Evolutionary conservation across 169 alveolate species (phyloP).

Genomic region (Eimeria necatrix): DNA sequence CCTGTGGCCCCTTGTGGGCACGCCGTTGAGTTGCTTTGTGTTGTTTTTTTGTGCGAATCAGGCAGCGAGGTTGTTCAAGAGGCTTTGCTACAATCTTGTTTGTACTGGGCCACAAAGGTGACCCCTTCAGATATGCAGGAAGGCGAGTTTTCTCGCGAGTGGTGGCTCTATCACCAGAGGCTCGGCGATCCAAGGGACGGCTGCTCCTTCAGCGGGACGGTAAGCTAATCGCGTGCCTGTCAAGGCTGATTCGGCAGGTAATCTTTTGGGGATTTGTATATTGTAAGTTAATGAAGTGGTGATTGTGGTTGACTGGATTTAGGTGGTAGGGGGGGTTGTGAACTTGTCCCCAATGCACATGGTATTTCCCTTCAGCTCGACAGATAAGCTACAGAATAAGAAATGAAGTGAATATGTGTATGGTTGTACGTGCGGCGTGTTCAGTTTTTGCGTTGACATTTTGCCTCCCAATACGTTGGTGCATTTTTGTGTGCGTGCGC

Average conservation of each 20-base stretch:
- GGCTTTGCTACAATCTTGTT: slow-evolving; percentile 55
- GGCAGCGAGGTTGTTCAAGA: slow-evolving; percentile 73
- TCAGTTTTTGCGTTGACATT: not conserved
- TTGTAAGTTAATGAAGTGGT: too few species aligned
- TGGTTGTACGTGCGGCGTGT: too few species aligned
- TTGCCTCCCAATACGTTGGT: not conserved
- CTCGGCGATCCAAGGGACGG: slow-evolving; percentile 64
- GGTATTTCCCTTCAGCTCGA: too few species aligned
- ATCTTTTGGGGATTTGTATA: too few species aligned
- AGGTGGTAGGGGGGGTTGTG: too few species aligned
- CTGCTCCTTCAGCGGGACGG: slow-evolving; percentile 66
- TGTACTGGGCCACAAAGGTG: slow-evolving; percentile 26
- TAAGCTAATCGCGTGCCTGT: not conserved
- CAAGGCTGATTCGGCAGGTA: too few species aligned
- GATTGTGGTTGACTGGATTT: too few species aligned
- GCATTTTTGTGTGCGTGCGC: not conserved
- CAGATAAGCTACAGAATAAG: too few species aligned
- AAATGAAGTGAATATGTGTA: too few species aligned
- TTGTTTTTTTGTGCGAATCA: not conserved
- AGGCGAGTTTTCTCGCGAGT: slow-evolving; percentile 61
- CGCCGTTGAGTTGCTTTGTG: not conserved
- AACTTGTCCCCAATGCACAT: too few species aligned
- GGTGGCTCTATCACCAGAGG: slow-evolving; percentile 72
- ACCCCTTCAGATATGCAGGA: slow-evolving; percentile 21
- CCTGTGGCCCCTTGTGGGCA: too few species aligned